Evolutionary conservation across 208 protist genomes (phyloP), one percentile per base, ranked within the genome.

Genomic region (Wallacemonas collosoma): DNA sequence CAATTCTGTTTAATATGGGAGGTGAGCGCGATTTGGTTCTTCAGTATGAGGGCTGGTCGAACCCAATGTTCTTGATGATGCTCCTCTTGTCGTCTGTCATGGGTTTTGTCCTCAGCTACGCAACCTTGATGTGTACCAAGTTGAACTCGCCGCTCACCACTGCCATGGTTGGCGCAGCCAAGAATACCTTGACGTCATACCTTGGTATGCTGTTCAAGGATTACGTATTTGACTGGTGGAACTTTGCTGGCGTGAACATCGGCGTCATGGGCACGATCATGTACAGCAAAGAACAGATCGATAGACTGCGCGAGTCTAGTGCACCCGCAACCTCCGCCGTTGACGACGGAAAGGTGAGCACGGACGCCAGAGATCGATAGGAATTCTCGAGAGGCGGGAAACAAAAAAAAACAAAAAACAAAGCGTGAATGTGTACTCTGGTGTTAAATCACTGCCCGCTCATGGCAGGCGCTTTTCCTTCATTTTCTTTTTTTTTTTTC

Each of bases 121-220:
- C 71, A 35, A 86, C 82, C 11, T 87, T 93, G 75, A 71, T 92
- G 17, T 96, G 92, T 76, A 88, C 84, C 17, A 88, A 83, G 47
- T 51, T 92, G 26, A 96, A 95, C 70, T 94, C 89, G 39, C 82
- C 92, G 2, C 73, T 96, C 14, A 90, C 88, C 1, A 93, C 89
- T 1, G 87, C 80, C 38, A 84, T 96, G 26, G 85, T 88, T 14
- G 88, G 88, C 45, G 77, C 76, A 11, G 73, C 83, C 7, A 93
- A 93, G 69, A 86, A 89, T 56, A 79, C 91, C 45, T 5, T 88
- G 2, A 79, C 76, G 14, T 88, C 83, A 2, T 82, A 88, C 54
- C 48, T 83, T 5, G 88, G 88, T 12, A 79, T 85, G 76, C 12
- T 88, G 4, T 85, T 90, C 74, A 76, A 58, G 5, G 88, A 89